Conservation (phyloP, 768 basidiomycete genomes). For the Trametes punicea region DNA sequence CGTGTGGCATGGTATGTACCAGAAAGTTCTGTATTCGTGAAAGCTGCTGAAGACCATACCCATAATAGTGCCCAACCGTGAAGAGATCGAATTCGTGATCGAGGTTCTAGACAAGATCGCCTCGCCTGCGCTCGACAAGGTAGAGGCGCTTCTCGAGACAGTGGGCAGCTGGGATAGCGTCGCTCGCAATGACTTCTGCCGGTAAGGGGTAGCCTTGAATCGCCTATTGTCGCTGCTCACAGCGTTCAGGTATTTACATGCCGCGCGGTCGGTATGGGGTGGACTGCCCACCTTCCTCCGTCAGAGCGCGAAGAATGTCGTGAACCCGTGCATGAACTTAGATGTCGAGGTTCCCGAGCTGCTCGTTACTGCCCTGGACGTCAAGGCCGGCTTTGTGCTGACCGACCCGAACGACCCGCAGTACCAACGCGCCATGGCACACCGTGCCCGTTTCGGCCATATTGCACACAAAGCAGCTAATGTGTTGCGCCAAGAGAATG, state of each 20-base stretch:
- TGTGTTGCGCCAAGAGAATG: conserved; percentile 55
- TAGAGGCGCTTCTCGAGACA: conserved; percentile 59
- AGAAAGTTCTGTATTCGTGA: neutral
- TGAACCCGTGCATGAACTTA: conserved; percentile 53
- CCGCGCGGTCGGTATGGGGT: conserved; percentile 71
- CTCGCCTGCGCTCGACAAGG: conserved; percentile 59
- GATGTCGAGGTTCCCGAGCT: conserved; percentile 70
- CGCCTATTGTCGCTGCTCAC: neutral
- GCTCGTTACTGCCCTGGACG: conserved; percentile 59
- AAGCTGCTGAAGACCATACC: conserved; percentile 18
- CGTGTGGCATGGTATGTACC: conserved; percentile 77
- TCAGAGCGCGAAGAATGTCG: conserved; percentile 53
- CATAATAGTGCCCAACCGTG: conserved; percentile 50
- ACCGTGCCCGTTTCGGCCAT: conserved; percentile 64
- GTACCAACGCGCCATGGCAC: conserved; percentile 58
- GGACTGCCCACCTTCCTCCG: conserved; percentile 71
- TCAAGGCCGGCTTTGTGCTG: conserved; percentile 73
- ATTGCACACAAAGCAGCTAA: conserved; percentile 66
- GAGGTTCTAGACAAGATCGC: conserved; percentile 72
- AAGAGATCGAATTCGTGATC: conserved; percentile 77
- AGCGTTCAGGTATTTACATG: conserved; percentile 55
- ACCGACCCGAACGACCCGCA: conserved; percentile 70
- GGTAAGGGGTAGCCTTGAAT: conserved; percentile 37
- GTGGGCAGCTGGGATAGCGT: conserved; percentile 60
- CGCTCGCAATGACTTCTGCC: conserved; percentile 80